Evolutionary conservation across 768 basidiomycete species (phyloP).

Genomic region (Pulveroboletus sp.): DNA sequence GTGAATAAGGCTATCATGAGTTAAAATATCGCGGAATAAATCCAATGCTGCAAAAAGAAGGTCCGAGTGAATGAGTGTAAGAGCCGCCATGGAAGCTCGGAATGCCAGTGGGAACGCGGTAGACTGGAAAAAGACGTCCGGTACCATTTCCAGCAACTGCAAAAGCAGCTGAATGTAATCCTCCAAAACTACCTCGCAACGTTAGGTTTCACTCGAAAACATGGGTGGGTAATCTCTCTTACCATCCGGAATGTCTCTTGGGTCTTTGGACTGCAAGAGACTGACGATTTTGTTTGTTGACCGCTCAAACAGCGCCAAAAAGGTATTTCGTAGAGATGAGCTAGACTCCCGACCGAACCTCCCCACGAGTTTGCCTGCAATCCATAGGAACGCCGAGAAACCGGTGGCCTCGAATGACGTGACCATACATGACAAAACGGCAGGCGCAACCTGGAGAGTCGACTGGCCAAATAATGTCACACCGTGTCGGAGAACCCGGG

Average conservation of each 20-base stretch:
- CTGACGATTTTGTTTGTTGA: slow-evolving; percentile 67
- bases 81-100: slow-evolving; percentile 67
- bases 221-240: slow-evolving; percentile 26
- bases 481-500: slow-evolving; percentile 80
- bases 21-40: slow-evolving; percentile 68
- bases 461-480: slow-evolving; percentile 73
- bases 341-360: slow-evolving; percentile 70
- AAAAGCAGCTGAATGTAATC: slow-evolving; percentile 84
- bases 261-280: slow-evolving; percentile 61
- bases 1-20: slow-evolving; percentile 64
- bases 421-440: slow-evolving; percentile 72
- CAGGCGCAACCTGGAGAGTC: slow-evolving; percentile 61
- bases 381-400: slow-evolving; percentile 88
- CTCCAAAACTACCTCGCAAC: slow-evolving; percentile 68
- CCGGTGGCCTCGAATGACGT: slow-evolving; percentile 74
- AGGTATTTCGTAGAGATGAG: slow-evolving; percentile 47
- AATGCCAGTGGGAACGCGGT: slow-evolving; percentile 75
- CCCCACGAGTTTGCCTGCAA: slow-evolving; percentile 79
- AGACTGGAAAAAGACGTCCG: slow-evolving; percentile 77
- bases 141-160: slow-evolving; percentile 60
- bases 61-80: slow-evolving; percentile 79
- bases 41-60: slow-evolving; percentile 81
- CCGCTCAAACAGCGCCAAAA: slow-evolving; percentile 66
- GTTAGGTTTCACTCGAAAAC: slow-evolving; percentile 2
- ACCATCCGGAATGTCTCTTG: slow-evolving; percentile 87